Evolutionary conservation across 169 alveolate species (phyloP), one percentile per base, ranked within the genome.

Genomic region (Plasmodium berghei): DNA sequence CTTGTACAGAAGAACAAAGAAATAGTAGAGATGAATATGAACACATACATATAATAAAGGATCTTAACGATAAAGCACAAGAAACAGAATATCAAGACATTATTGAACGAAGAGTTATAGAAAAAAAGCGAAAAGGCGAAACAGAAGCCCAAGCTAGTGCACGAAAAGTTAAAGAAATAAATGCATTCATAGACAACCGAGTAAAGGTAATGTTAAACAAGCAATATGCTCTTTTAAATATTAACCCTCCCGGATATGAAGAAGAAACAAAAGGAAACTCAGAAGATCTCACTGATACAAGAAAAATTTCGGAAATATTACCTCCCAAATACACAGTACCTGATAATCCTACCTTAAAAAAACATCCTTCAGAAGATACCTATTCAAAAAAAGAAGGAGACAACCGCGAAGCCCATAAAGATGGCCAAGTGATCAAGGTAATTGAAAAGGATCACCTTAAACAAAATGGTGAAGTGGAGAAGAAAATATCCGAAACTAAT

Each of bases 1-100:
- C 14, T 24, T 75, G 89, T 28, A 49, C 89, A 28, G 9, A 8
- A 24, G 59, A 56, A 28, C 89, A 75, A 75, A 75, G 18, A 45
- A 8, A 22, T 49, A 75, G 64, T 24, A 64, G 67, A 16, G 69
- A 63, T 49, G 24, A 63, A 24, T 1, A 9, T 26, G 18, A 10
- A 16, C 52, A 62, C 34, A 6, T 5, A 1, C 10, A 75, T 4
- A n/a, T 75, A 48, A 9, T 45, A 64, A 0, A 1, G 1, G 48
- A 26, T 14, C 75, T 62, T 20, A 24, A 26, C 9, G 5, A 14
- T 1, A 55, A 75, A 14, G 55, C 89, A 46, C 24, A 56, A 9
- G 1, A 1, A 46, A 18, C 9, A 3, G 59, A 49, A 45, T 14
- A 9, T 6, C 26, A 4, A 12, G 71, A 75, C 5, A 20, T 5